phyloP scores from a whole-genome alignment of 31 red algal genomes.

The Endocladia muricata region DNA sequence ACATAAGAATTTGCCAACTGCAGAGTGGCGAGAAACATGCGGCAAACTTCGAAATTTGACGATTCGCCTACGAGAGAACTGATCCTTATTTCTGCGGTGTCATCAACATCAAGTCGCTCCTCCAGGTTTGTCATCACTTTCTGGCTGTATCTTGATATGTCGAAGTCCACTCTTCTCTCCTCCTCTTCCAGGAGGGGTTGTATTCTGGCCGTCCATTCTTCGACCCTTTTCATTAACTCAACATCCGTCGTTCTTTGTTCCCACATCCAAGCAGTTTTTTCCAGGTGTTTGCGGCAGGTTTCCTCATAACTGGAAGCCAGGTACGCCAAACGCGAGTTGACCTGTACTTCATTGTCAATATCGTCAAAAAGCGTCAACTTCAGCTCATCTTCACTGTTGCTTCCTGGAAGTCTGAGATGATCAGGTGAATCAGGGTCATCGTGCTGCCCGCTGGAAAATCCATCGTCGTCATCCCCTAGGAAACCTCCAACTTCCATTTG shows the following conservation, averaged over 20 bases:
- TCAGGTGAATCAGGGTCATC: constrained; percentile 13
- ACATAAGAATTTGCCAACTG: constrained; percentile 53
- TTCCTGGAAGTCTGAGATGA: background rate
- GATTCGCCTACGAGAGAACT: constrained; percentile 10
- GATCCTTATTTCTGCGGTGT: background rate
- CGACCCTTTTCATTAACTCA: constrained; percentile 46
- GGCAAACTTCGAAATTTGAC: constrained; percentile 49
- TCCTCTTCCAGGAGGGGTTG: constrained; percentile 64
- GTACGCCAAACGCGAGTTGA: background rate
- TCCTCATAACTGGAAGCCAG: constrained; percentile 67
- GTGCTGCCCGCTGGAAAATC: constrained; percentile 6
- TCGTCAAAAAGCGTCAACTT: background rate
- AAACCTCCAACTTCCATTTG: constrained; percentile 2
- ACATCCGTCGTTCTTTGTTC: constrained; percentile 47
- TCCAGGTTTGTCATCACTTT: constrained; percentile 16
- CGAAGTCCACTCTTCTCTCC: constrained; percentile 43
- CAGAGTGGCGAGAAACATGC: constrained; percentile 62
- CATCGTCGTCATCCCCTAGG: constrained; percentile 1
- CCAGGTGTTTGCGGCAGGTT: constrained; percentile 57
- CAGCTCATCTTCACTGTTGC: background rate
- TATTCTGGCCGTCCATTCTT: constrained; percentile 45
- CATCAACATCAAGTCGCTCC: background rate
- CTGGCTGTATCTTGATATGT: constrained; percentile 43
- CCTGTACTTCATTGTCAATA: background rate
- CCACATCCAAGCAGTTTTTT: constrained; percentile 56